phyloP scores from a whole-genome alignment of 352 stramenopile species.

The Globisporangium viniferum region DNA sequence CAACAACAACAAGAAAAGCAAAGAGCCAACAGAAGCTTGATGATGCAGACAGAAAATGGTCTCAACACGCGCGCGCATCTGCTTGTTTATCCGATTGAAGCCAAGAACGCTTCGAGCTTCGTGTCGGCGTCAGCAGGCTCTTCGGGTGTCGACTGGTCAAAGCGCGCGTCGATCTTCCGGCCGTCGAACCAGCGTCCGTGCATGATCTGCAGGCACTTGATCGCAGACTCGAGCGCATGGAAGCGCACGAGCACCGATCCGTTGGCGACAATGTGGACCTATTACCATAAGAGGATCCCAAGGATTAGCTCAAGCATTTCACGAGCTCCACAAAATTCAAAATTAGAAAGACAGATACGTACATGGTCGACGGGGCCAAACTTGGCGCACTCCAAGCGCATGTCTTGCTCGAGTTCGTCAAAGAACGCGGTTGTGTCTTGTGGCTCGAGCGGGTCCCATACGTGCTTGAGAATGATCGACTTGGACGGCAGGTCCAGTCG shows the following conservation, averaged over 20 bases:
- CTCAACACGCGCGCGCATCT: neutral
- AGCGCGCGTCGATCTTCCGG: slow-evolving; percentile 54
- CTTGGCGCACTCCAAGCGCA: slow-evolving; percentile 69
- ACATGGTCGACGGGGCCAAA: slow-evolving; percentile 60
- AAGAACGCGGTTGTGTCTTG: slow-evolving; percentile 57
- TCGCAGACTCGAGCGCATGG: slow-evolving; percentile 39
- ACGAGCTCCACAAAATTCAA: no score
- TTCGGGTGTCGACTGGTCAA: slow-evolving; percentile 55
- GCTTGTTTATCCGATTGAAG: slow-evolving; percentile 41
- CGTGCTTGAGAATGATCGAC: slow-evolving; percentile 55
- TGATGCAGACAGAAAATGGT: neutral
- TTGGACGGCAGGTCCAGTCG: slow-evolving; percentile 47
- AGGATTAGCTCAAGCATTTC: no score
- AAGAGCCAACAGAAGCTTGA: neutral
- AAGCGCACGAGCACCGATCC: slow-evolving; percentile 68
- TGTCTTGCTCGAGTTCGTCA: slow-evolving; percentile 75
- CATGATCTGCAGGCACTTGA: slow-evolving; percentile 76
- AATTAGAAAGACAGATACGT: neutral
- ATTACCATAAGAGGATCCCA: neutral
- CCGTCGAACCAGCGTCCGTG: slow-evolving; percentile 78
- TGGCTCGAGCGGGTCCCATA: slow-evolving; percentile 56
- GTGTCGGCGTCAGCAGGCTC: slow-evolving; percentile 60
- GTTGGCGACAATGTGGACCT: slow-evolving; percentile 64
- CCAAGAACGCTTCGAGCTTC: slow-evolving; percentile 80
- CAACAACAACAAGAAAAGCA: slow-evolving; percentile 1